These are phyloP conservation scores for Coemansia sp. DNA, from an alignment of 192 early-diverging fungal genomes.

Conservation along the genomic window DNA sequence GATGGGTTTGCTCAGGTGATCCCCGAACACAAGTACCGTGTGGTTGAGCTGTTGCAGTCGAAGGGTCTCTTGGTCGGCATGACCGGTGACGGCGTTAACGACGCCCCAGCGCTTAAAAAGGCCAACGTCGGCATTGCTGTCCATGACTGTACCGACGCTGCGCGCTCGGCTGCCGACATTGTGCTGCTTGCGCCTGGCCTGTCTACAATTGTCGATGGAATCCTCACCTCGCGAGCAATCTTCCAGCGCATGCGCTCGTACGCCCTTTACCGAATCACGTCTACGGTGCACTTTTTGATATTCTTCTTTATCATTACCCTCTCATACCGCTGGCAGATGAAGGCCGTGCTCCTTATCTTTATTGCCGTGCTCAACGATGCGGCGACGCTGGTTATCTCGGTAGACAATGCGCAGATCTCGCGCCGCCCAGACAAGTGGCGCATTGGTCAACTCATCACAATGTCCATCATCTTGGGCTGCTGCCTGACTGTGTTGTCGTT, in stretches of 20 bases:
- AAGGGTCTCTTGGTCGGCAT: conserved; percentile 84
- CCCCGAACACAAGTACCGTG: conserved; percentile 96
- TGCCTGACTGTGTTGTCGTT: conserved; percentile 77
- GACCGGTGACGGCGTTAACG: conserved; percentile 98
- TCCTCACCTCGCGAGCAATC: conserved; percentile 85
- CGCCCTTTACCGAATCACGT: conserved; percentile 92
- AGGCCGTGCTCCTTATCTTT: conserved; percentile 77
- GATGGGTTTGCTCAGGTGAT: conserved; percentile 98
- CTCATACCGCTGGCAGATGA: conserved; percentile 77
- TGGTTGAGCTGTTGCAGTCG: conserved; percentile 94
- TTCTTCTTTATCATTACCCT: conserved; percentile 94
- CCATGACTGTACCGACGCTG: conserved; percentile 93
- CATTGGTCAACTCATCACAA: conserved; percentile 84
- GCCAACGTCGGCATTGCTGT: conserved; percentile 97
- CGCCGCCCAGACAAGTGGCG: conserved; percentile 90
- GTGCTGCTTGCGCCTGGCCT: conserved; percentile 86
- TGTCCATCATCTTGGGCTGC: conserved; percentile 74
- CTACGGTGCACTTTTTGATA: conserved; percentile 92
- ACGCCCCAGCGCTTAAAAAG: conserved; percentile 97
- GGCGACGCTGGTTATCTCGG: conserved; percentile 87
- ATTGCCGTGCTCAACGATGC: conserved; percentile 91
- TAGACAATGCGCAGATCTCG: conserved; percentile 93
- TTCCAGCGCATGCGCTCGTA: conserved; percentile 96
- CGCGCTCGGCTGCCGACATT: conserved; percentile 93
- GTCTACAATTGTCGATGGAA: conserved; percentile 90